phyloP scores from a whole-genome alignment of 345 rosid genomes.

The Erucastrum elatum region DNA sequence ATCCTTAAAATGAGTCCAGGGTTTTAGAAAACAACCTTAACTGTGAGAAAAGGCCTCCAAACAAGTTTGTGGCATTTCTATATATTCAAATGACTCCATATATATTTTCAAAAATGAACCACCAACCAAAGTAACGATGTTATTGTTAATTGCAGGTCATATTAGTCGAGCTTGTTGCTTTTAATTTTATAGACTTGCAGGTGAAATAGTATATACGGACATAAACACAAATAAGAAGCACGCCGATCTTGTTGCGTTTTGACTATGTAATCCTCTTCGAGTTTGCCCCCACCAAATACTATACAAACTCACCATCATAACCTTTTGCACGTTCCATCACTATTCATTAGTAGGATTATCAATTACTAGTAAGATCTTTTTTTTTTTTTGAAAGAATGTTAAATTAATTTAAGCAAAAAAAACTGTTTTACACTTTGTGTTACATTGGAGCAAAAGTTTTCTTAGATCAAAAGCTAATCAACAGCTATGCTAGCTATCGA shows the following conservation, averaged over 20 bases:
- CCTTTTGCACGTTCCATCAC: conserved; percentile 28
- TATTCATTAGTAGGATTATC: conserved; percentile 8
- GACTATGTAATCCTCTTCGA: background rate
- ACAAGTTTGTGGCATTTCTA: background rate
- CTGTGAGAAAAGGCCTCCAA: background rate
- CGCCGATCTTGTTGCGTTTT: background rate
- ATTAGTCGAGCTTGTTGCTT: background rate
- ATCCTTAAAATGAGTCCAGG: background rate
- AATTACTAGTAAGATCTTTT: background rate
- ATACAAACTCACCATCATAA: conserved; percentile 24
- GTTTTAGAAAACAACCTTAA: background rate
- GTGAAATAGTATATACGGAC: background rate
- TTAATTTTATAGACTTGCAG: background rate
- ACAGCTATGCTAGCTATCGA: too few species aligned
- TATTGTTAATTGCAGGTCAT: background rate
- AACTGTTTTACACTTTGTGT: too few species aligned
- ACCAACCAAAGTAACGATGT: background rate
- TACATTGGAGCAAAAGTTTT: too few species aligned
- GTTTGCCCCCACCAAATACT: background rate
- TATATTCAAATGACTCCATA: background rate
- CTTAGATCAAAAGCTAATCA: too few species aligned
- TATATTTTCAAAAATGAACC: background rate
- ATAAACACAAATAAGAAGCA: background rate
- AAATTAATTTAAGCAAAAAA: too few species aligned
- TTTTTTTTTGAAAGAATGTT: too few species aligned